Conservation (phyloP, 371 early-diverging fungal genomes). For the Mortierella sp. region DNA sequence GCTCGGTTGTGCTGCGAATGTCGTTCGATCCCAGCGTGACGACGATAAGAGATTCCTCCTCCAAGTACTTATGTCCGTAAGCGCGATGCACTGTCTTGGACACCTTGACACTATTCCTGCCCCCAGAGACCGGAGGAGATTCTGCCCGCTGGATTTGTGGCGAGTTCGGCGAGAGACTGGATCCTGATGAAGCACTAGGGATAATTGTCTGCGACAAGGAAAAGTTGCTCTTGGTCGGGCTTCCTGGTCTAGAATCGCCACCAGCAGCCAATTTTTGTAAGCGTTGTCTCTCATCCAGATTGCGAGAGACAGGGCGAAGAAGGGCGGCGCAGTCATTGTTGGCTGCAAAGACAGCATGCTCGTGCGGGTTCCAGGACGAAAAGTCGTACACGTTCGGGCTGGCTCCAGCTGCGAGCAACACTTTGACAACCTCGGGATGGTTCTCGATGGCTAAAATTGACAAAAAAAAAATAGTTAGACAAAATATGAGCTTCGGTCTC, state of each 20-base stretch:
- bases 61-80: constrained; percentile 77
- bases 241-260: constrained; percentile 12
- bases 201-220: constrained; percentile 11
- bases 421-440: constrained; percentile 60
- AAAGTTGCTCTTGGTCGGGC: constrained; percentile 14
- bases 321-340: constrained; percentile 62
- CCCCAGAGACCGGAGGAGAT: constrained; percentile 43
- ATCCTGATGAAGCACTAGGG: constrained; percentile 10
- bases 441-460: constrained; percentile 66
- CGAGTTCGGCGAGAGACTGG: constrained; percentile 4
- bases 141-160: constrained; percentile 16
- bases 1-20: constrained; percentile 59
- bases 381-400: constrained; percentile 61
- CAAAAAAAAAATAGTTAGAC: too few relatives aligned
- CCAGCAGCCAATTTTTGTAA: constrained; percentile 7
- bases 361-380: constrained; percentile 75
- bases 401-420: constrained; percentile 67
- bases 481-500: too few relatives aligned
- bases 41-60: constrained; percentile 71
- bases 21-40: constrained; percentile 79
- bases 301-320: constrained; percentile 56
- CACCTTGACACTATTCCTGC: constrained; percentile 25
- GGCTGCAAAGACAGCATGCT: constrained; percentile 77
- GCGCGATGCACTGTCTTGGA: constrained; percentile 59
- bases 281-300: constrained; percentile 30